Conservation (phyloP, 2,329 filamentous ascomycete genomes). For the Thelonectria blattea region DNA sequence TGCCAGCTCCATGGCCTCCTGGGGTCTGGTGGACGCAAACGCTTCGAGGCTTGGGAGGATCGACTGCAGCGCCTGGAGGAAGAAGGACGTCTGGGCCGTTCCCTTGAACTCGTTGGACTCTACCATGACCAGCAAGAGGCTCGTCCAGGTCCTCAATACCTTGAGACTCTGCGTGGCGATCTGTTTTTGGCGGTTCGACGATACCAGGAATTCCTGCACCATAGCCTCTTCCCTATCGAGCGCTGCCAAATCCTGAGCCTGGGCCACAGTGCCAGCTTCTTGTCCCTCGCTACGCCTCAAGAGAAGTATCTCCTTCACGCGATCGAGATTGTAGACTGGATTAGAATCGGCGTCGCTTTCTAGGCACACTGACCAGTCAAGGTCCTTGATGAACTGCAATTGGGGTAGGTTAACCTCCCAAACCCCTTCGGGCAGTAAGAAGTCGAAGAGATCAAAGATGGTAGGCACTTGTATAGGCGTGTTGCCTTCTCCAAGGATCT, state of each 20-base stretch:
- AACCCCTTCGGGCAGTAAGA: conserved; percentile 64
- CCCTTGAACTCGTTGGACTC: conserved; percentile 81
- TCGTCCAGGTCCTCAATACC: conserved; percentile 83
- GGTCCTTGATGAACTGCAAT: conserved; percentile 65
- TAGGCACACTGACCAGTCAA: conserved; percentile 71
- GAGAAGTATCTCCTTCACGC: conserved; percentile 75
- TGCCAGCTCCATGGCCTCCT: conserved; percentile 77
- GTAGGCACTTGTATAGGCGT: conserved; percentile 72
- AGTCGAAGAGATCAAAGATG: conserved; percentile 93
- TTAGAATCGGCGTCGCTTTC: conserved; percentile 64
- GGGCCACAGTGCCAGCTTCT: conserved; percentile 54
- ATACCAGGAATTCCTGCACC: conserved; percentile 67
- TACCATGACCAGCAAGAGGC: conserved; percentile 82
- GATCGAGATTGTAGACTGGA: conserved; percentile 70
- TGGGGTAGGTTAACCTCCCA: conserved; percentile 59
- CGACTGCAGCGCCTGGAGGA: conserved; percentile 85
- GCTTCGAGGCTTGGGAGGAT: conserved; percentile 87
- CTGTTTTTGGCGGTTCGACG: conserved; percentile 67
- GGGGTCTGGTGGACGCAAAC: conserved; percentile 71
- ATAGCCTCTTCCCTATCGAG: conserved; percentile 64
- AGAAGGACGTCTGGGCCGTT: conserved; percentile 74
- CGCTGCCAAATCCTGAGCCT: conserved; percentile 54
- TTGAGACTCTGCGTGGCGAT: conserved; percentile 64
- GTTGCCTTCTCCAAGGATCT: conserved; percentile 69
- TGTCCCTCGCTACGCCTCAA: conserved; percentile 70